Percentiles rank a stretch among this genome's conserved stretches.
These are phyloP conservation scores for Scutellaria minor DNA, from an alignment of 257 asterid species.

Conservation along the genomic window DNA sequence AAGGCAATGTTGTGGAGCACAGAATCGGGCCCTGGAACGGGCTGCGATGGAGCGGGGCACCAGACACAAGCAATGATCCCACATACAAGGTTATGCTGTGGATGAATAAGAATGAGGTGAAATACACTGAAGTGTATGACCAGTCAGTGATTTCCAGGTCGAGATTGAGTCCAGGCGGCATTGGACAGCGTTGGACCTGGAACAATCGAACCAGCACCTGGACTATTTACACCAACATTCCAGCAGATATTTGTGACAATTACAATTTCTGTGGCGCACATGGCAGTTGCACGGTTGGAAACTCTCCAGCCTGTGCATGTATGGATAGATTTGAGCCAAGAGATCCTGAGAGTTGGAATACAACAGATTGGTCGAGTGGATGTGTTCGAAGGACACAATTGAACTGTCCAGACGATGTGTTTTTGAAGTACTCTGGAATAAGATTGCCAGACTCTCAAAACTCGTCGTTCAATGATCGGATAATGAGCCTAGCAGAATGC, in stretches of 20 bases:
- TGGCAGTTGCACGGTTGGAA: slow-evolving; percentile 41
- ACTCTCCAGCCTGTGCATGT: slow-evolving; percentile 44
- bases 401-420: slow-evolving; percentile 34
- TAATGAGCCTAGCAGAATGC: slow-evolving; percentile 43
- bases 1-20: neutral
- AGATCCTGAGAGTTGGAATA: slow-evolving; percentile 27
- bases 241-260: slow-evolving; percentile 43
- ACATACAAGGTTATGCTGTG: neutral
- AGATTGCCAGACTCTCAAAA: slow-evolving; percentile 44
- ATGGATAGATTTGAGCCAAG: slow-evolving; percentile 43
- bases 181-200: slow-evolving; percentile 35
- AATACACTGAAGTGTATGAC: neutral
- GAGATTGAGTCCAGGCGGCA: slow-evolving; percentile 28
- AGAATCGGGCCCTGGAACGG: slow-evolving; percentile 18
- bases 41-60: neutral
- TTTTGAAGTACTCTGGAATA: slow-evolving; percentile 31
- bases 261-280: slow-evolving; percentile 48
- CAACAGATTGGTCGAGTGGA: slow-evolving; percentile 39
- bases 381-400: slow-evolving; percentile 30
- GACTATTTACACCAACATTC: slow-evolving; percentile 29
- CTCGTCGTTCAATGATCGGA: slow-evolving; percentile 32
- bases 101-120: slow-evolving; percentile 3
- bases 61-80: slow-evolving; percentile 8
- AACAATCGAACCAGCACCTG: slow-evolving; percentile 35
- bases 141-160: slow-evolving; percentile 28